Conservation (phyloP, 2,329 filamentous ascomycete species). For the Penicillium aurantiogriseum region DNA sequence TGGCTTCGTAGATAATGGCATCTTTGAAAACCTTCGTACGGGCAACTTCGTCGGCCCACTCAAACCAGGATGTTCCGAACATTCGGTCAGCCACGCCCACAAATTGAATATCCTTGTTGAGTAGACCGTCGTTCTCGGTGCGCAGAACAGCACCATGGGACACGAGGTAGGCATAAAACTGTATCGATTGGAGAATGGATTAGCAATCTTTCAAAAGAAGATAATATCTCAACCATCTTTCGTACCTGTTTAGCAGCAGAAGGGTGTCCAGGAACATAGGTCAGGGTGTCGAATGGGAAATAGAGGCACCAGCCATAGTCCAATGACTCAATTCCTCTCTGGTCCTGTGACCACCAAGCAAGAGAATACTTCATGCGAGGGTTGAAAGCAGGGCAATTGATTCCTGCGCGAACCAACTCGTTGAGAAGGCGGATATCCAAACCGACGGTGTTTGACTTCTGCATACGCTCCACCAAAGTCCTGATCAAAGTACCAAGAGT, state of each 20-base stretch:
- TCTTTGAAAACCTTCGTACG: neutral
- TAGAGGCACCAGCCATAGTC: slow-evolving; percentile 1
- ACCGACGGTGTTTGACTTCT: slow-evolving; percentile 41
- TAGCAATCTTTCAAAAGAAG: neutral
- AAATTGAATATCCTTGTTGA: neutral
- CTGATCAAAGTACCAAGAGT: slow-evolving; percentile 57
- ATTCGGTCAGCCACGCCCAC: neutral
- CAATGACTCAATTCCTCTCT: neutral
- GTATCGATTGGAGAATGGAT: neutral
- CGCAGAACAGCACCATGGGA: neutral
- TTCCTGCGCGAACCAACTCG: slow-evolving; percentile 42
- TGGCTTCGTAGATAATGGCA: slow-evolving; percentile 4
- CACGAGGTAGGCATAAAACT: slow-evolving; percentile 13
- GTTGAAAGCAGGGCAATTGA: slow-evolving; percentile 45
- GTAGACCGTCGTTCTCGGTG: slow-evolving; percentile 1
- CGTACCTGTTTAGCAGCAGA: slow-evolving; percentile 31
- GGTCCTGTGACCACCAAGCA: slow-evolving; percentile 1
- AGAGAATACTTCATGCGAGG: slow-evolving; percentile 43
- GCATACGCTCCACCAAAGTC: slow-evolving; percentile 65
- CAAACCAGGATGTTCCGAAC: slow-evolving; percentile 12
- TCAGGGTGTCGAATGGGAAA: slow-evolving; percentile 44
- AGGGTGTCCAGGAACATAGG: slow-evolving; percentile 24
- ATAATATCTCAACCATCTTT: neutral
- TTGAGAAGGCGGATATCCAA: slow-evolving; percentile 40
- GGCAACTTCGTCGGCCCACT: neutral